Evolutionary conservation across 805 yeast genomes (phyloP), one percentile per base, ranked within the genome.

Genomic region (Tetrapisispora phaffii): DNA sequence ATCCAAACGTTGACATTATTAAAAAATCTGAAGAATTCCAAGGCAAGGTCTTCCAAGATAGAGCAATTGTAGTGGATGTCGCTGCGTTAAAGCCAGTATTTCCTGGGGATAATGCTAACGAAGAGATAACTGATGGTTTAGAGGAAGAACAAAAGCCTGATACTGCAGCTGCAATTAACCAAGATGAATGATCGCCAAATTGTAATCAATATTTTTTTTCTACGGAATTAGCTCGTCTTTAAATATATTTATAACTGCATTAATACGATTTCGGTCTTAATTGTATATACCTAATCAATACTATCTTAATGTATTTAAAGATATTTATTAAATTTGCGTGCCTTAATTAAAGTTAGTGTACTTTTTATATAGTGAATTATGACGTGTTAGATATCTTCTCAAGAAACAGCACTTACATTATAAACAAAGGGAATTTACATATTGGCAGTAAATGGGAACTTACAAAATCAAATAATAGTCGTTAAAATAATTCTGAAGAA

Each of bases 11-110:
- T 39, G 76, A 76, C 26, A 77, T 79, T 52, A 83, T 75, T 41
- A 71, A 72, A 38, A 95, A 86, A 57, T 76, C 85, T 48, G 77
- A 72, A 32, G 76, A 77, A 56, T 79, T 80, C 63, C 74, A 82
- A 51, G 94, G 87, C 44, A 72, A 71, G 56, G 74, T 71, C 43
- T 67, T 82, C 53, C 76, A 77, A 49, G 95, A 83, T 42, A 76
- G 85, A 62, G 71, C 70, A 41, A 67, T 88, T 47, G 67, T 74
- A 39, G 86, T 83, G 47, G 82, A 80, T 52, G 74, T 81, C 54
- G 96, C 96, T 19, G 74, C 84, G 50, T 48, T 50, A 29, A 55
- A 59, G 46, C 55, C 62, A 35, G 68, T 58, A 8, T 66, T 56
- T 29, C 63, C 58, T 24, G 60, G 58, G 21, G 65, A 55, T 39